Evolutionary conservation across 2,329 filamentous ascomycete genomes (phyloP), one percentile per base, ranked within the genome.

Genomic region (Hirsutella thompsonii): DNA sequence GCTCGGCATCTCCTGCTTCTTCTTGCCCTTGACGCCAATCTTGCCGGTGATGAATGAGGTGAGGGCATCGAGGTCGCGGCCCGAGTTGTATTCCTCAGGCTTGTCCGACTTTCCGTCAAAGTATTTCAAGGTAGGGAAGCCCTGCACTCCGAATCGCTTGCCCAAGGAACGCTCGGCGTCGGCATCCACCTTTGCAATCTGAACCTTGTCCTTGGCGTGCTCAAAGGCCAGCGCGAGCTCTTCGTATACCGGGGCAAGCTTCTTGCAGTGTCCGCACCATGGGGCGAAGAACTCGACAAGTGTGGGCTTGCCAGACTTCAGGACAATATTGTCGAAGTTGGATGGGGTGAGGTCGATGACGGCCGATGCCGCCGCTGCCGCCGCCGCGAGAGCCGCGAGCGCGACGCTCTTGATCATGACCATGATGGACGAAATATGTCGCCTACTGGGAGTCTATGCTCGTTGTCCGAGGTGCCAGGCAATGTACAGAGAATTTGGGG

Each of bases 211-310:
- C 56, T 75, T 75, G 49, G 79, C 79, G 55, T 75, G 79, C 49
- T 83, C 79, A 62, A 89, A 94, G 34, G 71, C 68, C 38, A 70
- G 62, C 37, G 79, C 92, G 35, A 98, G 79, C 59, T 98, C 85
- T 62, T 98, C 92, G 64, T 93, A 98, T 44, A 93, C 70, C 38
- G 92, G 93, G 14, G 92, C 92, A 28, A 98, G 83, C 57, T 70
- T 94, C 76, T 96, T 96, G 86, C 92, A 98, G 74, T 98, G 92
- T 26, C 92, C 93, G 58, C 92, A 98, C 92, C 92, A 98, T 20
- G 90, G 89, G 28, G 92, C 92, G 59, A 94, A 96, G 76, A 98
- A 98, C 63, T 96, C 89, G 53, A 96, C 88, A 20, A 98, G 80
- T 0, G 92, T 89, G 35, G 92, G 90, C 70, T 94, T 96, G 63